These are phyloP conservation scores for Barnettozyma siamensis DNA, from an alignment of 805 yeast species.

Conservation along the genomic window DNA sequence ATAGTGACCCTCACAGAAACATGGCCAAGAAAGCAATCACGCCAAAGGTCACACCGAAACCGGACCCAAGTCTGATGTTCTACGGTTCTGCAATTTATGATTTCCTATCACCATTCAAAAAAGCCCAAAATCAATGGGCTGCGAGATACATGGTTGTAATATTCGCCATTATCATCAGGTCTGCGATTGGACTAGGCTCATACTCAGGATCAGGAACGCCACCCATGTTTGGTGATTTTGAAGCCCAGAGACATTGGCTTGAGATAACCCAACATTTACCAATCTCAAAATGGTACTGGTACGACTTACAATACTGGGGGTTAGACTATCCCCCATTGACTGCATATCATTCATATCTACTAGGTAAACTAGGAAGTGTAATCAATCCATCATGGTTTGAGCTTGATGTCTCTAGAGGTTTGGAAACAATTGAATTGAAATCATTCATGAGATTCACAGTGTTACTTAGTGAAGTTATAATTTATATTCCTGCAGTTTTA, in stretches of 20 bases:
- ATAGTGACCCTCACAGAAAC: no score
- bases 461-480: constrained; percentile 61
- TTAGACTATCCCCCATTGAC: constrained; percentile 96
- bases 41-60: constrained; percentile 2
- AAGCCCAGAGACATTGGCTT: constrained; percentile 98
- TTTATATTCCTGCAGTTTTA: constrained; percentile 78
- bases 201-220: constrained; percentile 68
- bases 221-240: constrained; percentile 93
- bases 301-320: constrained; percentile 92
- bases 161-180: constrained; percentile 68
- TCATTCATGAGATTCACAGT: constrained; percentile 83
- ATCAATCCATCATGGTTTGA: constrained; percentile 72
- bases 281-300: constrained; percentile 76
- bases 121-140: constrained; percentile 86
- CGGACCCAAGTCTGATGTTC: constrained; percentile 23
- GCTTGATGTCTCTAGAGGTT: constrained; percentile 66
- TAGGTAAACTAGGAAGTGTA: constrained; percentile 67
- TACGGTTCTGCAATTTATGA: constrained; percentile 68
- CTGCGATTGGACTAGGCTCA: constrained; percentile 85
- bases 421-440: constrained; percentile 61
- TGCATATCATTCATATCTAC: constrained; percentile 81
- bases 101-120: constrained; percentile 69
- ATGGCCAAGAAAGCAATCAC: constrained; percentile 1
- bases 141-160: constrained; percentile 71
- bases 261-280: constrained; percentile 81